Evolutionary conservation across 441 rosid species (phyloP), one percentile per base, ranked within the genome.

Genomic region (Corymbia calophylla): DNA sequence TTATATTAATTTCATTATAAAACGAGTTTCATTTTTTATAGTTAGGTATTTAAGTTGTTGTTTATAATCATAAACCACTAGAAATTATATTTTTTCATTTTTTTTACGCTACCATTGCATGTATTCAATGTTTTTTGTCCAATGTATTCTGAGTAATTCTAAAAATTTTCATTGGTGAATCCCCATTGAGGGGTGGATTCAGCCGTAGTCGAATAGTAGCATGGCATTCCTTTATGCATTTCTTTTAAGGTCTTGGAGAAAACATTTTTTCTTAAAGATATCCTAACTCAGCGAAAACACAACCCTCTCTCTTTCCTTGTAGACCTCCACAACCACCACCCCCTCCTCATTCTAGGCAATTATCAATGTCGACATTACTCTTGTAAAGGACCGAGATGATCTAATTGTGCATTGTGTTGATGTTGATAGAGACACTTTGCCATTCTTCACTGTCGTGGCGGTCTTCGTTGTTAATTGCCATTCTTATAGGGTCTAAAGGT

Each of bases 141-240:
- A 62, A 4, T 62, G 2, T n/a, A 64, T 64, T 64, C 18, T 8
- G 16, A 64, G 19, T 64, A 8, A 7, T n/a, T n/a, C 35, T 64
- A 4, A 64, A 64, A 64, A 6, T 6, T 64, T 64, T 2, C 70
- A 14, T n/a, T n/a, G 70, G 5, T 14, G 70, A 64, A 64, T n/a
- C 35, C 32, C 35, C 70, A n/a, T 64, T 64, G 70, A 64, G 70
- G 70, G 70, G 14, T 64, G 35, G 70, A 64, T n/a, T 64, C 16
- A 64, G 19, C 70, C 5, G 4, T 0, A 64, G 35, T 64, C 35
- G 31, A n/a, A 0, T 2, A 58, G 64, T 11, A 58, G n/a, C 0
- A 58, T 11, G 64, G 64, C 64, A 58, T 25, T 58, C 32, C 35
- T 64, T 64, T 29, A 64, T 64, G 70, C 9, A n/a, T n/a, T 6